Conservation (phyloP, 1,139 yeast species). For the Spencermartinsiella ligniputridi region DNA sequence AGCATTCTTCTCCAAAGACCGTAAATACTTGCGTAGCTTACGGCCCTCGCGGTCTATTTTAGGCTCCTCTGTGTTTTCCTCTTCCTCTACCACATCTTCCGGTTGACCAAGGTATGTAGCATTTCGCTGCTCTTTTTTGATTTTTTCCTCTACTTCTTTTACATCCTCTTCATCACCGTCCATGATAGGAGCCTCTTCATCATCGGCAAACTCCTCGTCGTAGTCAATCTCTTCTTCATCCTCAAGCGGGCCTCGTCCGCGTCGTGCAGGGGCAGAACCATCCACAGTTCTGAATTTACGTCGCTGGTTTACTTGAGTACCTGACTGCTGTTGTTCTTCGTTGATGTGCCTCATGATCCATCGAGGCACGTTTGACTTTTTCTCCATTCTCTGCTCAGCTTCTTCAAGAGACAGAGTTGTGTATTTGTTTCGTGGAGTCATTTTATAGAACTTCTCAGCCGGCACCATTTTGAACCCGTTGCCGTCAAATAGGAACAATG, state of each 20-base stretch:
- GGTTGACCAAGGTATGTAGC: constrained; percentile 61
- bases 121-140: constrained; percentile 79
- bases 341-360: constrained; percentile 95
- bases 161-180: constrained; percentile 97
- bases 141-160: constrained; percentile 80
- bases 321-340: constrained; percentile 43
- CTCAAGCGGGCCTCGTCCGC: constrained; percentile 49
- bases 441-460: constrained; percentile 86
- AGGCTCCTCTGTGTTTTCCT: constrained; percentile 55
- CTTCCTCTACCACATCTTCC: constrained; percentile 50
- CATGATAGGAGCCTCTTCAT: constrained; percentile 96
- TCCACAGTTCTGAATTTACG: constrained; percentile 58
- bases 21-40: constrained; percentile 75
- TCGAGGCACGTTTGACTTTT: constrained; percentile 71
- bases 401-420: constrained; percentile 93
- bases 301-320: constrained; percentile 20
- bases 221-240: constrained; percentile 91
- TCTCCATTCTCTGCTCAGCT: constrained; percentile 93
- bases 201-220: constrained; percentile 97
- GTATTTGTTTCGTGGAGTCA: constrained; percentile 89
- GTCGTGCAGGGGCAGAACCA: constrained; percentile 33
- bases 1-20: constrained; percentile 82
- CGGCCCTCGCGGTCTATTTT: constrained; percentile 91
- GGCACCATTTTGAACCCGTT: constrained; percentile 94
- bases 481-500: constrained; percentile 76